phyloP scores from a whole-genome alignment of 768 basidiomycete species.

The Phanerodontia chrysosporium region DNA sequence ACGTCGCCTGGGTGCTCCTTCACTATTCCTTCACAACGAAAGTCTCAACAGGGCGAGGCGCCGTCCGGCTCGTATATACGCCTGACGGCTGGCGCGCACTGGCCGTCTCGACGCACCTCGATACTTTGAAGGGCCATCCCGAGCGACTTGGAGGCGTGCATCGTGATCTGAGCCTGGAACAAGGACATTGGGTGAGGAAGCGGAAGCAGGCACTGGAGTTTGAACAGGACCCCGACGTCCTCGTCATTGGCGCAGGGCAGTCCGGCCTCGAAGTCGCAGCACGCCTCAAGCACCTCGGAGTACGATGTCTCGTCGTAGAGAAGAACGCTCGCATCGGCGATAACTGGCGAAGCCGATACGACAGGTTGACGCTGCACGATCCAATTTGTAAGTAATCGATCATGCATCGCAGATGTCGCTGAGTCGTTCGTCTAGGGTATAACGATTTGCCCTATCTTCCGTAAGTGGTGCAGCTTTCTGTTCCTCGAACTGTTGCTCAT shows the following conservation, averaged over 20 bases:
- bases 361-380: slow-evolving; percentile 63
- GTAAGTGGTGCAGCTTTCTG: slow-evolving; percentile 10
- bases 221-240: slow-evolving; percentile 46
- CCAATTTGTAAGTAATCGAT: slow-evolving; percentile 50
- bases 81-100: slow-evolving; percentile 50
- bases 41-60: slow-evolving; percentile 45
- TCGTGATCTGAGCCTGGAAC: slow-evolving; percentile 39
- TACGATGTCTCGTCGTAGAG: slow-evolving; percentile 56
- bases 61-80: slow-evolving; percentile 49
- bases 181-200: slow-evolving; percentile 51
- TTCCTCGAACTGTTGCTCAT: neutral
- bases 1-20: slow-evolving; percentile 52
- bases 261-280: slow-evolving; percentile 55
- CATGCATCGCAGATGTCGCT: neutral
- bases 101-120: slow-evolving; percentile 46
- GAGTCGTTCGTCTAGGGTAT: slow-evolving; percentile 28
- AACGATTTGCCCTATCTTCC: slow-evolving; percentile 51
- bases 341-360: slow-evolving; percentile 64
- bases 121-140: slow-evolving; percentile 47
- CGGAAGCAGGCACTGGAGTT: slow-evolving; percentile 43
- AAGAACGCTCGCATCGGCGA: slow-evolving; percentile 57
- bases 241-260: slow-evolving; percentile 37
- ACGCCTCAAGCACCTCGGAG: slow-evolving; percentile 47
- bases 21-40: slow-evolving; percentile 53
- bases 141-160: slow-evolving; percentile 39